phyloP scores from a whole-genome alignment of 352 stramenopile species.

The Phytophthora hybrid region DNA sequence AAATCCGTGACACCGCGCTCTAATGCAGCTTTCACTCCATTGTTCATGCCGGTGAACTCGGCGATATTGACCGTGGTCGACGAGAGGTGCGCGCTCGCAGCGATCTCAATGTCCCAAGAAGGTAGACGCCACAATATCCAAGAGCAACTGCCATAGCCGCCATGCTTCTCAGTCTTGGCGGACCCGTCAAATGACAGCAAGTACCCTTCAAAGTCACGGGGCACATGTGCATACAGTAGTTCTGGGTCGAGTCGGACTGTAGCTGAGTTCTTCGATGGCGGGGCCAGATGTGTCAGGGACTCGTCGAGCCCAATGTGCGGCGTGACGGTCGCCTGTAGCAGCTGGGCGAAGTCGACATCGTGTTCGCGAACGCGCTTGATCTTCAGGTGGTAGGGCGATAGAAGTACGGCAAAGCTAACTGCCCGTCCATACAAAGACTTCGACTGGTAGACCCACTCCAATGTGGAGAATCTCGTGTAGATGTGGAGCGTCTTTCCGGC shows the following conservation, averaged over 20 bases:
- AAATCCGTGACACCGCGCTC: background rate
- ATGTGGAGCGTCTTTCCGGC: background rate
- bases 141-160: background rate
- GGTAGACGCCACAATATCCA: background rate
- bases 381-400: too few species aligned
- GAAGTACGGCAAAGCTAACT: too few species aligned
- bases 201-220: background rate
- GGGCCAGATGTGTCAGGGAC: too few species aligned
- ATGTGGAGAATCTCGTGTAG: background rate
- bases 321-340: too few species aligned
- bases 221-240: background rate
- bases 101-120: background rate
- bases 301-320: too few species aligned
- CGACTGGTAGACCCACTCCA: constrained; percentile 1
- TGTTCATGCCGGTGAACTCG: background rate
- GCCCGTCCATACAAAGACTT: background rate
- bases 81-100: background rate
- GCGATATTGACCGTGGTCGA: background rate
- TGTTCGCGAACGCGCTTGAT: too few species aligned
- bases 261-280: too few species aligned
- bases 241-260: too few species aligned
- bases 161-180: background rate
- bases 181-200: background rate
- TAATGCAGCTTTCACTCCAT: background rate
- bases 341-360: too few species aligned